Percentiles rank a stretch among this genome's conserved stretches.
These are phyloP conservation scores for Fimicolochytrium jonesii DNA, from an alignment of 192 early-diverging fungal genomes.

Conservation along the genomic window DNA sequence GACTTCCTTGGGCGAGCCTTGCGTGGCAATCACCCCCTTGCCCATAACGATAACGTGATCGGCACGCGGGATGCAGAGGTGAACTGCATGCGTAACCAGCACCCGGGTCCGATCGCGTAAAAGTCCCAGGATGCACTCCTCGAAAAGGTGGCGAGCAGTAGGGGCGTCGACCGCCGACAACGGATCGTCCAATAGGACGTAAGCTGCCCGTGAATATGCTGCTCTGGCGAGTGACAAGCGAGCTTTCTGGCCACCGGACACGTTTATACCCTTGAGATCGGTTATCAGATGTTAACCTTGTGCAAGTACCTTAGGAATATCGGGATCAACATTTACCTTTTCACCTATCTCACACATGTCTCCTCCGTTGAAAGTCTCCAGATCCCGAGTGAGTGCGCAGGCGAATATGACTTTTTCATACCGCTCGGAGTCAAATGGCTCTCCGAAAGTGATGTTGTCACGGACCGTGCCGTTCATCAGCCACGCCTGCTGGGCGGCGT, in stretches of 20 bases:
- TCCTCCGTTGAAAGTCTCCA: conserved; percentile 75
- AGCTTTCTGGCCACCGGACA: conserved; percentile 79
- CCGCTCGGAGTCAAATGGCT: conserved; percentile 60
- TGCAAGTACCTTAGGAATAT: conserved; percentile 23
- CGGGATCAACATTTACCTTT: too few species aligned
- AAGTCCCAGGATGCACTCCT: conserved; percentile 63
- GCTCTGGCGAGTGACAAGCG: conserved; percentile 73
- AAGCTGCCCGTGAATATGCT: conserved; percentile 6
- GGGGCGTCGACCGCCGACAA: conserved; percentile 88
- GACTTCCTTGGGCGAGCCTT: neutral
- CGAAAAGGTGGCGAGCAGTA: conserved; percentile 78
- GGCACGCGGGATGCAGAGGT: conserved; percentile 21
- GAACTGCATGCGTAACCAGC: conserved; percentile 73
- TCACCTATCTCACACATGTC: conserved; percentile 84
- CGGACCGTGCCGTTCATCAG: conserved; percentile 53
- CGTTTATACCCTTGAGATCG: neutral
- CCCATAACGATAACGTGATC: conserved; percentile 28
- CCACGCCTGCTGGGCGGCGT: conserved; percentile 73
- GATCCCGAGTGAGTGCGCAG: conserved; percentile 78
- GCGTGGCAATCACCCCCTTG: conserved; percentile 8
- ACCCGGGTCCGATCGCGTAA: conserved; percentile 70
- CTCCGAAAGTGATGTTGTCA: conserved; percentile 82
- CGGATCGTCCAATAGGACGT: conserved; percentile 67
- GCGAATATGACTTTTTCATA: conserved; percentile 78
- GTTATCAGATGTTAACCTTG: neutral